Percentiles rank a stretch among this genome's conserved stretches.
Conservation (phyloP, 2,329 filamentous ascomycete species). For the Calonectria pseudoreteaudii region DNA sequence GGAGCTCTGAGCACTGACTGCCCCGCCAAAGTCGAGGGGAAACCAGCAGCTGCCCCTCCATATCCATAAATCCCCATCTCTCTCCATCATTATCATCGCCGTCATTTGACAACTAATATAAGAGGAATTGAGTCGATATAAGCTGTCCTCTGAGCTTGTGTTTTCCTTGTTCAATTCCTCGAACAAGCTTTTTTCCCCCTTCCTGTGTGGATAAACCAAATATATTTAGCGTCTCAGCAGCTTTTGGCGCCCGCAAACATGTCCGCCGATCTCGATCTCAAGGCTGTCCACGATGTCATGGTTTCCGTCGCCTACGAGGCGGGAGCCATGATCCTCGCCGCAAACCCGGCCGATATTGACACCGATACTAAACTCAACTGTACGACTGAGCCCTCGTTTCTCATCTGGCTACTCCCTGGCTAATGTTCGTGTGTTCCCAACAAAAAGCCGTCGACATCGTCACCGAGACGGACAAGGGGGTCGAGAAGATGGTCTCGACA, state of each 20-base stretch:
- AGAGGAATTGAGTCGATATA: neutral
- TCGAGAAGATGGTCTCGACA: constrained; percentile 71
- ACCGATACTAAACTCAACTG: constrained; percentile 75
- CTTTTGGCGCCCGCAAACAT: constrained; percentile 49
- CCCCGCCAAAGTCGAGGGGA: constrained; percentile 32
- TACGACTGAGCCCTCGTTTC: constrained; percentile 48
- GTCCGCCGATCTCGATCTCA: constrained; percentile 66
- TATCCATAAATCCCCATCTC: constrained; percentile 26
- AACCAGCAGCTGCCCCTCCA: constrained; percentile 35
- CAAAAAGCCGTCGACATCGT: constrained; percentile 73
- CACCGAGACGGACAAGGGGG: constrained; percentile 74
- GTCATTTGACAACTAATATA: neutral
- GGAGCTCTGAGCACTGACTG: constrained; percentile 1
- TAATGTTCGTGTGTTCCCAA: neutral
- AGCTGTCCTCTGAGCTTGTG: neutral
- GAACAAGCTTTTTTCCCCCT: too few species aligned
- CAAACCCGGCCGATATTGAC: constrained; percentile 68
- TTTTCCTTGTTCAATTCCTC: neutral
- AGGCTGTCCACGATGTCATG: constrained; percentile 72
- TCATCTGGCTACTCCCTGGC: neutral
- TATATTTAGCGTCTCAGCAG: neutral
- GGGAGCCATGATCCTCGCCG: constrained; percentile 72
- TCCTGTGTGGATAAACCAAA: neutral
- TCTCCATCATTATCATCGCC: constrained; percentile 16
- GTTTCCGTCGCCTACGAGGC: constrained; percentile 71